Evolutionary conservation across 371 early-diverging fungal species (phyloP), one percentile per base, ranked within the genome.

Genomic region (Mucor saturninus): DNA sequence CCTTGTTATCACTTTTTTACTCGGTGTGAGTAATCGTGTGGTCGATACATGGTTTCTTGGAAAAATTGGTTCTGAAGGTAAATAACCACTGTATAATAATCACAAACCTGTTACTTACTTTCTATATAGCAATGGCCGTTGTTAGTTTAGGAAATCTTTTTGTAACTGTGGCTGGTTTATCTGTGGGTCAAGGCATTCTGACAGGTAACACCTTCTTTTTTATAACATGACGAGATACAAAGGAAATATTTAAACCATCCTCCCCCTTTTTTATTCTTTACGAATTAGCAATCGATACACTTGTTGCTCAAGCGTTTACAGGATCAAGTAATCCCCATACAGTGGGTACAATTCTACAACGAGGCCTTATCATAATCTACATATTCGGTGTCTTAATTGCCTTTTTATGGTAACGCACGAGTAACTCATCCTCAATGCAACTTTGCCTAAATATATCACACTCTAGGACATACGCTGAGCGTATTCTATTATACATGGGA

Each of bases 271-370:
- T 26, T 14, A 32, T 26, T n/a, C n/a, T n/a, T n/a, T n/a, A n/a
- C n/a, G n/a, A n/a, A n/a, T 7, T 59, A 77, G 80, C 80, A 15
- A 72, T 77, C 26, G 80, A 80, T 56, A 80, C 80, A 1, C 54
- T 80, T 32, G 77, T 75, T 13, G 64, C 80, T 14, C 80, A 80
- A 56, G 80, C 80, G 1, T 77, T 65, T 50, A 80, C 80, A 5
- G 76, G 75, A 0, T 75, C 77, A 13, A 68, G 52, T 11, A 55
- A 80, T 29, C 67, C 68, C 13, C 62, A 59, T 3, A 75, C 74
- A 0, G 59, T 75, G 10, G 80, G 80, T 2, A 60, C 74, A 3
- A 80, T 80, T 26, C 52, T 80, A 3, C 80, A 80, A 56, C 37
- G 80, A 42, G 70, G 70, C 5, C 31, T 80, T 9, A 10, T 68